phyloP scores from a whole-genome alignment of 2,329 filamentous ascomycete species.

The Botrytis pseudocinerea region DNA sequence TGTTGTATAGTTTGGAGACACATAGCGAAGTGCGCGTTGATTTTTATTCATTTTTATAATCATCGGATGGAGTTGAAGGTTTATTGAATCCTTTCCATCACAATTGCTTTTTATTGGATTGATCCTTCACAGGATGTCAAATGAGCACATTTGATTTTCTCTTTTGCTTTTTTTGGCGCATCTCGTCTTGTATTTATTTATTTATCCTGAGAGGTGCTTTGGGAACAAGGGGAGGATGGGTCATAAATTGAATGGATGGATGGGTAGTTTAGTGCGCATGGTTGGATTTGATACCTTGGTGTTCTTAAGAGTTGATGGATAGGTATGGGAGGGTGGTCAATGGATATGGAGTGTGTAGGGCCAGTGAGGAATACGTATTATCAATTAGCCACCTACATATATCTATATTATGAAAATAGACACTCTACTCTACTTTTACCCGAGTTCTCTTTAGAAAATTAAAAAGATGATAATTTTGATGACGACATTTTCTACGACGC shows the following conservation, averaged over 20 bases:
- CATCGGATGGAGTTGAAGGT: slow-evolving; percentile 26
- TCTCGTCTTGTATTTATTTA: slow-evolving; percentile 21
- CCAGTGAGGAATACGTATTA: background rate
- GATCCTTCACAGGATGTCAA: slow-evolving; percentile 1
- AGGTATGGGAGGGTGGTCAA: background rate
- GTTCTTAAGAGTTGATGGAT: slow-evolving; percentile 29
- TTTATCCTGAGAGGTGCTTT: slow-evolving; percentile 4
- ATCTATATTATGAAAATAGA: background rate
- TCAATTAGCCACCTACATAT: background rate
- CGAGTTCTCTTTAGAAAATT: no score
- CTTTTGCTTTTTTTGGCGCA: slow-evolving; percentile 18
- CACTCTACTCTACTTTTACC: background rate
- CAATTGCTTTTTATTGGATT: slow-evolving; percentile 23
- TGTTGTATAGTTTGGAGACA: slow-evolving; percentile 25
- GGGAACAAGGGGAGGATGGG: slow-evolving; percentile 16
- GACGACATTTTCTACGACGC: no score
- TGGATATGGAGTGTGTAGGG: slow-evolving; percentile 12
- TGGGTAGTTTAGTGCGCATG: slow-evolving; percentile 24
- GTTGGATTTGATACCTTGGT: slow-evolving; percentile 38
- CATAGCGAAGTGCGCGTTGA: slow-evolving; percentile 26
- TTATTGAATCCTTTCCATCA: slow-evolving; percentile 6
- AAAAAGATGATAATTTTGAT: no score
- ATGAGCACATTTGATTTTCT: background rate
- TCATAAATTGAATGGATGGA: slow-evolving; percentile 34
- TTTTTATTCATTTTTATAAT: slow-evolving; percentile 17